Conservation (phyloP, 306 rosid species). For the Gastrolobium bilobum region DNA sequence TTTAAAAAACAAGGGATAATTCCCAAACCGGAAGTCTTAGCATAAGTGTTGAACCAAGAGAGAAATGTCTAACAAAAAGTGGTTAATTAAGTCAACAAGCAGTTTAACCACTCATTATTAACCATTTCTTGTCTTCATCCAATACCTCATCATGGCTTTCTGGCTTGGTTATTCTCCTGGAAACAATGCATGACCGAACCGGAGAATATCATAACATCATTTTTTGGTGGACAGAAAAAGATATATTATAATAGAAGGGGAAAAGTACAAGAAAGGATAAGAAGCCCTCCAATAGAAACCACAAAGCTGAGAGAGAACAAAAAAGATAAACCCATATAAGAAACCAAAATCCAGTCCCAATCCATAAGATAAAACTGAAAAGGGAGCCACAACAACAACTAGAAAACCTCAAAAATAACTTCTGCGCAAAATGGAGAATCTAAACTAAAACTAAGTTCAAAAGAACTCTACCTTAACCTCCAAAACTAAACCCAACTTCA, state of each 20-base stretch:
- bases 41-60: not conserved
- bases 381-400: not conserved
- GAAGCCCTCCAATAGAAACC: not conserved
- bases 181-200: not conserved
- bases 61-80: not conserved
- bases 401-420: not conserved
- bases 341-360: not conserved
- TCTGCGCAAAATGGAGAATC: not conserved
- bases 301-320: not conserved
- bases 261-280: not conserved
- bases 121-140: slow-evolving; percentile 1
- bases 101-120: slow-evolving; percentile 21
- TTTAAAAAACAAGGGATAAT: not conserved
- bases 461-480: not conserved
- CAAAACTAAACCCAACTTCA: not conserved
- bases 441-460: not conserved
- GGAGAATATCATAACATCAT: not conserved
- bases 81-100: not conserved
- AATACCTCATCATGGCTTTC: not conserved
- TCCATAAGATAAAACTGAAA: not conserved
- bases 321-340: not conserved
- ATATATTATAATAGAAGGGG: not conserved
- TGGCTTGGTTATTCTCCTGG: not conserved
- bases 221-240: not conserved
- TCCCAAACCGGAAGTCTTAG: not conserved